Base-by-base conservation (phyloP, 2,329 filamentous ascomycete species). In the Monilinia fructicola region DNA sequence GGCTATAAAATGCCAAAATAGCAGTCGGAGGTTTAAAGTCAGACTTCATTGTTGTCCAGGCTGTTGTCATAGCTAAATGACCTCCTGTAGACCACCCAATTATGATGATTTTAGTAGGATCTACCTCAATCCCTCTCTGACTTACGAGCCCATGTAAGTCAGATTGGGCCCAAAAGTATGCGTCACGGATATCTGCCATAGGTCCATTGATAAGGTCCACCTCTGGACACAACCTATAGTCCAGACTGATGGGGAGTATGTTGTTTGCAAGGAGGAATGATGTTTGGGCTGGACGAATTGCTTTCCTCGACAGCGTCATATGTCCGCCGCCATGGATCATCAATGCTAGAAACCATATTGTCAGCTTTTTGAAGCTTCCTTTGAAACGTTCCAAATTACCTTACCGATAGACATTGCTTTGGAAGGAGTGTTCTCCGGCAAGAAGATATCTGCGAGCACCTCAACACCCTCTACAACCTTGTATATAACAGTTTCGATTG, bases 61-160 rank as follows among this genome's bases (percentile, higher is more conserved):
- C 79, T 0, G 81, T 69, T 0, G 79, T 74, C 76, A 84, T 77
- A 1, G 82, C 82, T 0, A 85, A 73, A 4, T 76, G 73, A 0
- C 81, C 83, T 0, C 82, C 83, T 0, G 78, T 77, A 0, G 82
- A 84, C 82, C 82, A 84, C 0, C 83, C 82, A 0, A 84, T 71
- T 0, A 71, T 77, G 0, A 80, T 78, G 0, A 83, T 74, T 1
- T 70, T 73, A 1, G 16, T 23, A 4, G 72, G 58, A 53, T 77
- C 75, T 10, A 72, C 21, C 16, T 78, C 21, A n/a, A 64, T n/a
- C 16, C 55, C 35, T 44, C 18, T 31, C 10, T n/a, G 81, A 10
- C 31, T n/a, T 7, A 48, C 16, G 35, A 65, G 38, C 7, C 31
- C 31, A n/a, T 28, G 56, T 21, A 66, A 23, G 26, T 42, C 18